Percentiles rank a stretch among this genome's conserved stretches.
Evolutionary conservation across 257 asterid genomes (phyloP).

Genomic region (Parsonsia alboflavescens): DNA sequence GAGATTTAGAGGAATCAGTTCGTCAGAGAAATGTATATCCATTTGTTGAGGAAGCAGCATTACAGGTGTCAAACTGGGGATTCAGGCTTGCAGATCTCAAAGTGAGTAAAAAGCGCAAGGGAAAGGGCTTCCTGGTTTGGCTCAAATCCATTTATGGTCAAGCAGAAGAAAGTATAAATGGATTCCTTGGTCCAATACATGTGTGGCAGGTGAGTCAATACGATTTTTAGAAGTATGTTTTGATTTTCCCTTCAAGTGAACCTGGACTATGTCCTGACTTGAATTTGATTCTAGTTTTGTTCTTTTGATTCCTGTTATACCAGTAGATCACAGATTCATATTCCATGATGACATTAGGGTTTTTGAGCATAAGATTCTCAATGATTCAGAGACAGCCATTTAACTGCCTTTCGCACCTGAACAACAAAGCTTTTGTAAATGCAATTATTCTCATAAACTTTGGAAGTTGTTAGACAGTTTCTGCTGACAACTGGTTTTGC

Average conservation of each 20-base stretch:
- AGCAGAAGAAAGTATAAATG: slow-evolving; percentile 46
- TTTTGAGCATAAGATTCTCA: slow-evolving; percentile 1
- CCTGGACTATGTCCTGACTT: not conserved
- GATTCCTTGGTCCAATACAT: slow-evolving; percentile 88
- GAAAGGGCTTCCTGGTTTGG: slow-evolving; percentile 60
- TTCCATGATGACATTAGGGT: not conserved
- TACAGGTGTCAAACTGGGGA: slow-evolving; percentile 89
- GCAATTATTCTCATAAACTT: not conserved
- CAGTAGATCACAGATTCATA: not conserved
- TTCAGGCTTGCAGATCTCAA: slow-evolving; percentile 77
- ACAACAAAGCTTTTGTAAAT: not conserved
- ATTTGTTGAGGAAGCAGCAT: slow-evolving; percentile 78
- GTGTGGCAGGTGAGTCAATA: slow-evolving; percentile 76
- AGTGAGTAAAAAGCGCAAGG: slow-evolving; percentile 39
- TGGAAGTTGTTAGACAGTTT: not conserved
- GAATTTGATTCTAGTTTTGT: not conserved
- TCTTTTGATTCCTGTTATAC: not conserved
- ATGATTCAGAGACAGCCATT: not conserved
- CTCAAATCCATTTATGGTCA: slow-evolving; percentile 58
- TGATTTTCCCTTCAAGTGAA: not conserved
- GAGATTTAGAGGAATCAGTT: slow-evolving; percentile 88
- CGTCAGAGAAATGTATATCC: slow-evolving; percentile 65
- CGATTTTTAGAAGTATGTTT: not conserved
- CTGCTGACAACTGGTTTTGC: not conserved
- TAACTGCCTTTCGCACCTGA: not conserved